Evolutionary conservation across 805 yeast species (phyloP), one percentile per base, ranked within the genome.

Genomic region (Candida coquimbonensis): DNA sequence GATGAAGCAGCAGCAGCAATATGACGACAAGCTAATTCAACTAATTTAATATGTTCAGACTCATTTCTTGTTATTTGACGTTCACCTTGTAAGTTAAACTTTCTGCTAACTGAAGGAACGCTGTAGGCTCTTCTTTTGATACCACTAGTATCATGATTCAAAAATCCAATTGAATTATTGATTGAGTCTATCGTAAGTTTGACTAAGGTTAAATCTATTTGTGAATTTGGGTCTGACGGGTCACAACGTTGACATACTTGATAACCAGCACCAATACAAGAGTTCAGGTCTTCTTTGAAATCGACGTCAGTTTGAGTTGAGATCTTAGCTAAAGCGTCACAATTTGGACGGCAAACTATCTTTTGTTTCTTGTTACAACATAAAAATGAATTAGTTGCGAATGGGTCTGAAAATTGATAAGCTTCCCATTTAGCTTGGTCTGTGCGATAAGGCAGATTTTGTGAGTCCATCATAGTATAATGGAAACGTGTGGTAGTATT

Each of bases 11-110:
- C 93, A 37, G 81, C 68, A 1, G 91, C 89, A 56, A 86, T 81
- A 62, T 85, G 90, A 45, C 91, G 78, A 58, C 95, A 87, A 1
- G 95, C 93, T 55, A 81, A 75, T 58, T 80, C 85, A 21, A 83
- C 87, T 39, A 83, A 71, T 49, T 81, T 72, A 54, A 78, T 72
- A 57, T 85, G 90, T 55, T 82, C 88, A 39, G 78, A 69, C 59
- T 82, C 87, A 60, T 78, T 78, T 55, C 78, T 77, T 21, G 80
- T 69, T 27, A 75, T 59, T 37, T 52, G 59, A 43, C 63, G 49
- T 43, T 35, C 39, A 38, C 57, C 53, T 29, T 33, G 47, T 13
- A 39, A 9, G 14, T 8, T 9, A 3, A 43, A 39, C 9, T 34
- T 7, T 31, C 41, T 43, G 35, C 46, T 40, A 1, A 54, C 50